phyloP scores from a whole-genome alignment of 257 asterid species.

The Nicotiana obtusifolia region DNA sequence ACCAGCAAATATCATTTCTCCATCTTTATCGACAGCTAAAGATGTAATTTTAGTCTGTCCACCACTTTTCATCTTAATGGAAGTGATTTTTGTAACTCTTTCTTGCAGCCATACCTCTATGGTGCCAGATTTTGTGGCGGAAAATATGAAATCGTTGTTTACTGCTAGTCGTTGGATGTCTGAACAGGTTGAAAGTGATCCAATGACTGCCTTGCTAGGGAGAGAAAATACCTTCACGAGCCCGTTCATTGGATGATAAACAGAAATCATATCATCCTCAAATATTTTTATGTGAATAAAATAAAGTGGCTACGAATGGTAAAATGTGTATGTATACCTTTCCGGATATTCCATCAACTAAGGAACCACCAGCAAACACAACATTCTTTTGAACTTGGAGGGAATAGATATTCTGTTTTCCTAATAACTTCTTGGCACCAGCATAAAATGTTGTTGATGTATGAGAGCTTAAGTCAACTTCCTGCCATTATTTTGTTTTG shows the following conservation, averaged over 20 bases:
- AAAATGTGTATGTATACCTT: constrained; percentile 36
- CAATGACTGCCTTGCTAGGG: constrained; percentile 58
- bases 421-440: constrained; percentile 60
- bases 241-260: background rate
- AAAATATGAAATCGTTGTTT: constrained; percentile 55
- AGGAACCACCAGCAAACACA: constrained; percentile 51
- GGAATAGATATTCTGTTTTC: constrained; percentile 62
- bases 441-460: constrained; percentile 50
- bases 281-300: background rate
- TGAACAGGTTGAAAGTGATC: constrained; percentile 41
- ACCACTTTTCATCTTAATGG: constrained; percentile 35
- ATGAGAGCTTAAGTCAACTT: constrained; percentile 55
- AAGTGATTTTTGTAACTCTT: constrained; percentile 45
- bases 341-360: constrained; percentile 70
- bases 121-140: constrained; percentile 56
- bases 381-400: constrained; percentile 39
- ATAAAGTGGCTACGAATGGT: background rate
- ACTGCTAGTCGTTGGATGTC: constrained; percentile 48
- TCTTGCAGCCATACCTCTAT: constrained; percentile 71
- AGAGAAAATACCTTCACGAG: constrained; percentile 54
- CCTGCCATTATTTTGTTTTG: constrained; percentile 34
- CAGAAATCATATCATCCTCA: background rate
- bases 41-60: constrained; percentile 37
- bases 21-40: constrained; percentile 45
- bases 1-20: constrained; percentile 68